phyloP scores from a whole-genome alignment of 2,329 filamentous ascomycete species.

The Camptophora hylomeconis region DNA sequence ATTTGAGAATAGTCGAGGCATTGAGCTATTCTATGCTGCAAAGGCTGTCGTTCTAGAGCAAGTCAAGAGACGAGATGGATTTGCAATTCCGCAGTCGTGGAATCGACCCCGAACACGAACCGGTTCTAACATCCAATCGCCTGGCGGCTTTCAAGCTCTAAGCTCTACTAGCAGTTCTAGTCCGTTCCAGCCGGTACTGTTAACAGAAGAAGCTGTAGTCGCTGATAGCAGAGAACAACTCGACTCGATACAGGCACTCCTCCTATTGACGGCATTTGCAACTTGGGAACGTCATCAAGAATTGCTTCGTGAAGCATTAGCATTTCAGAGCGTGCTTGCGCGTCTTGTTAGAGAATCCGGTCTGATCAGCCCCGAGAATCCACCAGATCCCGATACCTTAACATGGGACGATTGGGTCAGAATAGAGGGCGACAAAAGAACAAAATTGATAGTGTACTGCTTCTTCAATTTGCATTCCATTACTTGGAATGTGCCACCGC shows the following conservation, averaged over 20 bases:
- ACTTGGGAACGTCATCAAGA: conserved; percentile 48
- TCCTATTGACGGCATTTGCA: conserved; percentile 44
- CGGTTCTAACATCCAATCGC: conserved; percentile 23
- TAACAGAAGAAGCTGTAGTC: conserved; percentile 10
- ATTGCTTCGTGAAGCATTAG: conserved; percentile 43
- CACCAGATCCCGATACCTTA: conserved; percentile 24
- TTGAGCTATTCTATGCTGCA: conserved; percentile 44
- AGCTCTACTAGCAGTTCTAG: conserved; percentile 29
- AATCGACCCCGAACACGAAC: conserved; percentile 27
- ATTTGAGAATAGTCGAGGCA: conserved; percentile 37
- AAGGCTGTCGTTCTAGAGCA: conserved; percentile 41
- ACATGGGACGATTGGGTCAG: conserved; percentile 41
- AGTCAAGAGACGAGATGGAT: conserved; percentile 37
- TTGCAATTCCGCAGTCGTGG: conserved; percentile 29
- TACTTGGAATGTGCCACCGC: conserved; percentile 47
- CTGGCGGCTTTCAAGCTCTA: conserved; percentile 24
- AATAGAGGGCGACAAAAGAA: conserved; percentile 40
- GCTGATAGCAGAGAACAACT: conserved; percentile 34
- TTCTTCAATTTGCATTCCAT: conserved; percentile 49
- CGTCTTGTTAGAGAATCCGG: conserved; percentile 43
- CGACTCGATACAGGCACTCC: conserved; percentile 37
- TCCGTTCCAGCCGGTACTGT: conserved; percentile 26
- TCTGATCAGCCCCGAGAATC: conserved; percentile 20
- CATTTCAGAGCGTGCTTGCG: conserved; percentile 43
- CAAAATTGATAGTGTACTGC: conserved; percentile 44